Evolutionary conservation across 192 early-diverging fungal genomes (phyloP), one percentile per base, ranked within the genome.

Genomic region (Rhizoclosmatium globosum): DNA sequence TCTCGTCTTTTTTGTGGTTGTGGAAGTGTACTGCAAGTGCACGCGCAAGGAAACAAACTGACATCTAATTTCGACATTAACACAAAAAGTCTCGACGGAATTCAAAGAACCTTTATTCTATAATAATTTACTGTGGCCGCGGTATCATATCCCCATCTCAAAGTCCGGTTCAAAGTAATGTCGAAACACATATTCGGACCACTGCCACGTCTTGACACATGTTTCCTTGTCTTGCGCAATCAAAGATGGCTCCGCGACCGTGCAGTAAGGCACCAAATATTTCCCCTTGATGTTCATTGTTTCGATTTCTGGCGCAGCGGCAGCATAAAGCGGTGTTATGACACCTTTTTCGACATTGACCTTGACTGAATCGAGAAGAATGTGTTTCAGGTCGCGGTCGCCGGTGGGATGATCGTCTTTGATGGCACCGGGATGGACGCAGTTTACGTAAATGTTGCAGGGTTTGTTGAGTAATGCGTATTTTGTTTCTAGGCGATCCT

Each of bases 401-500:
- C 39, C 23, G 41, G 42, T 9, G 19, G 41, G 13, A 15, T 85
- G 31, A 15, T 88, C 77, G 0, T 85, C 86, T 3, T 70, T 61
- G 17, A 70, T 31, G 57, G 50, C 48, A 74, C 89, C 89, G 45
- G 90, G 90, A 72, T 91, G 83, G 2, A 88, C 47, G 47, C 79
- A 69, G 82, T 91, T 88, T 0, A 86, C 86, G 64, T 83, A 85
- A 23, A 91, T 77, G 61, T 3, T 45, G 6, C 41, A 61, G 77
- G 91, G 85, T 0, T 79, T 83, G 61, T 88, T 76, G 42, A 85
- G 67, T 47, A 84, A 88, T 59, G 85, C 81, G 61, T 89, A 66
- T 82, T 92, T 92, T 2, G 87, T 85, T 17, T 84, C 79, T 21
- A 77, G 78, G 70, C 91, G 91, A 64, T 56, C 82, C 75, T 4